A percentile compares a stretch with the other conserved stretches of the same genome.
These are phyloP conservation scores for Chenopodium berlandieri DNA, from an alignment of 148 eudicot genomes.

Conservation along the genomic window DNA sequence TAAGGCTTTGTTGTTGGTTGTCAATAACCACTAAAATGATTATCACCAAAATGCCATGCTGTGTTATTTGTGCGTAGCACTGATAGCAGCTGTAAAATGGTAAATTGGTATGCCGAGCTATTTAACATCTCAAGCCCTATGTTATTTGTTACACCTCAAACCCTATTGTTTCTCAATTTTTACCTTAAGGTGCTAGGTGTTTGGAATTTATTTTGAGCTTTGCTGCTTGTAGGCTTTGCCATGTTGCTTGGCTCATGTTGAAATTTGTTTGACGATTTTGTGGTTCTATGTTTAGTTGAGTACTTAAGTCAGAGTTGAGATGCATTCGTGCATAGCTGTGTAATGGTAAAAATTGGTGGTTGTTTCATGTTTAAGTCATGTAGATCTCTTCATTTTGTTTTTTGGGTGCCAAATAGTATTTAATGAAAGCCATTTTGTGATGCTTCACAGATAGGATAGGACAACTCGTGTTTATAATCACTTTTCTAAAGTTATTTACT, in stretches of 20 bases:
- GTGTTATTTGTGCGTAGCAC: background rate
- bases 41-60: background rate
- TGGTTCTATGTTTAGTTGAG: conserved; percentile 7
- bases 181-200: too few relatives aligned
- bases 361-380: background rate
- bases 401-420: background rate
- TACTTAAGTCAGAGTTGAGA: background rate
- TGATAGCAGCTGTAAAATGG: background rate
- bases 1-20: background rate
- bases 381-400: background rate
- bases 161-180: too few relatives aligned
- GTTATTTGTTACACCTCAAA: too few relatives aligned
- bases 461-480: background rate
- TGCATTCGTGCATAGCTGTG: background rate
- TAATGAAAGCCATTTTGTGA: background rate
- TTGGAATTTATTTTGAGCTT: too few relatives aligned
- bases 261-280: background rate
- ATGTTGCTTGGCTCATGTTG: conserved; percentile 1
- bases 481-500: too few relatives aligned
- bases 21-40: background rate
- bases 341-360: background rate
- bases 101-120: background rate
- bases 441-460: conserved; percentile 1
- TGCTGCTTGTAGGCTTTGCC: background rate
- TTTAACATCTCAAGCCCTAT: too few relatives aligned